Percentiles rank a stretch among this genome's conserved stretches.
These are phyloP conservation scores for Penicillium fimorum DNA, from an alignment of 495 filamentous ascomycete species.

Conservation along the genomic window DNA sequence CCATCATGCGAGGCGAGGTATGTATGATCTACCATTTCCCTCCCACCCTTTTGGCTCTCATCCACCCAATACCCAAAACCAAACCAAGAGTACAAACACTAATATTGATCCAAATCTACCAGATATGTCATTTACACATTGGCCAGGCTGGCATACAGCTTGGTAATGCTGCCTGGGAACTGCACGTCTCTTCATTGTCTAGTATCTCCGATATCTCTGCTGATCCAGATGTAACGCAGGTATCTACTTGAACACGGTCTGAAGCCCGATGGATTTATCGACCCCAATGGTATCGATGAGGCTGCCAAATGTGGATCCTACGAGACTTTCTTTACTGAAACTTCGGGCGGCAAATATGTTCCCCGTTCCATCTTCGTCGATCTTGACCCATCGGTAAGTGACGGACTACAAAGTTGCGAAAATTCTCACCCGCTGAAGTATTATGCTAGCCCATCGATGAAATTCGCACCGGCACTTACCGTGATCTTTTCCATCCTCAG, in stretches of 20 bases:
- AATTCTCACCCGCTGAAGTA: background rate
- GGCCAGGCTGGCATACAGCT: constrained; percentile 93
- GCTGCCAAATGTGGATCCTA: constrained; percentile 65
- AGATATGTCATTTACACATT: constrained; percentile 89
- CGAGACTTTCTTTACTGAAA: constrained; percentile 92
- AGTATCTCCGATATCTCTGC: constrained; percentile 11
- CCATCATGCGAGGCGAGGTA: constrained; percentile 9
- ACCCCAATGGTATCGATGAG: constrained; percentile 60
- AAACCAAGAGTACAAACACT: background rate
- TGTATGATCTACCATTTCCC: background rate
- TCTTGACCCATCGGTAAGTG: constrained; percentile 74
- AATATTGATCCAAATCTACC: background rate
- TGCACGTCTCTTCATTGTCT: constrained; percentile 65
- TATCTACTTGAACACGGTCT: constrained; percentile 92
- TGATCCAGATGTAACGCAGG: constrained; percentile 39
- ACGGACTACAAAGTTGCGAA: background rate
- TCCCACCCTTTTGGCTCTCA: background rate
- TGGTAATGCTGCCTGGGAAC: constrained; percentile 92
- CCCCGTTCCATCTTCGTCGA: constrained; percentile 89
- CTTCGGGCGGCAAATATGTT: constrained; percentile 82
- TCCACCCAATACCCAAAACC: background rate
- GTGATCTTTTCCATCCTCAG: constrained; percentile 88
- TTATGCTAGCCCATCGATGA: constrained; percentile 72
- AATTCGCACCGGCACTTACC: constrained; percentile 79
- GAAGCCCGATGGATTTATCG: constrained; percentile 67